Conservation (phyloP, 2,329 filamentous ascomycete species). For the Metarhizium album region DNA sequence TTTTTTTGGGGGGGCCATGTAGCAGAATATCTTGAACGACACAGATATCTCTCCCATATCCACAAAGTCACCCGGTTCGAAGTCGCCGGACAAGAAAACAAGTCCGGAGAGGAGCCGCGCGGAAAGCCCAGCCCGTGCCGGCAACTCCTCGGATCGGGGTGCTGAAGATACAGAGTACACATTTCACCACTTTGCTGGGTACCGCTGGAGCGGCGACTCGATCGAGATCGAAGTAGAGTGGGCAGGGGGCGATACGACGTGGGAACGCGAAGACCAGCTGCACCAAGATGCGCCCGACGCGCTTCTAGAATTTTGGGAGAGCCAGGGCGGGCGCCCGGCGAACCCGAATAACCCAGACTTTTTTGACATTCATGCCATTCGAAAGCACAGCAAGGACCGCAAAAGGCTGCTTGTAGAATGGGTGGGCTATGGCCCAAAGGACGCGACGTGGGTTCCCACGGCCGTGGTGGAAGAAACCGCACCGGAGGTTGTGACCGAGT, state of each 20-base stretch:
- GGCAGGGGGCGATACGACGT: slow-evolving; percentile 19
- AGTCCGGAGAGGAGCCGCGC: neutral
- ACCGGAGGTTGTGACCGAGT: slow-evolving; percentile 16
- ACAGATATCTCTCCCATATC: neutral
- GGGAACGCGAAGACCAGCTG: slow-evolving; percentile 23
- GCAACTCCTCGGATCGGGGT: neutral
- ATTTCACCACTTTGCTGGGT: slow-evolving; percentile 14
- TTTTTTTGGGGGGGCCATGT: neutral
- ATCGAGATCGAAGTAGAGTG: slow-evolving; percentile 23
- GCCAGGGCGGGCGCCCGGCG: slow-evolving; percentile 18
- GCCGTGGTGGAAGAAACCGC: slow-evolving; percentile 17
- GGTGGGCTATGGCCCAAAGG: slow-evolving; percentile 20
- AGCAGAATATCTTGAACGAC: neutral
- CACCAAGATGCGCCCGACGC: slow-evolving; percentile 21
- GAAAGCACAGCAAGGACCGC: slow-evolving; percentile 18
- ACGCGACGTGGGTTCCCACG: slow-evolving; percentile 21
- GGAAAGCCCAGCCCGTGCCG: neutral
- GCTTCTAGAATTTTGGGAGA: slow-evolving; percentile 23
- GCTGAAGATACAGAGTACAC: slow-evolving; percentile 8
- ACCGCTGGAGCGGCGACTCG: slow-evolving; percentile 19
- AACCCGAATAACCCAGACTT: slow-evolving; percentile 20
- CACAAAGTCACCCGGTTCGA: neutral
- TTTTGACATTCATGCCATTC: slow-evolving; percentile 23
- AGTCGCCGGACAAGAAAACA: neutral
- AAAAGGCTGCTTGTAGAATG: slow-evolving; percentile 24